phyloP scores from a whole-genome alignment of 768 basidiomycete species.

The Krasilnikovozyma curviuscula region DNA sequence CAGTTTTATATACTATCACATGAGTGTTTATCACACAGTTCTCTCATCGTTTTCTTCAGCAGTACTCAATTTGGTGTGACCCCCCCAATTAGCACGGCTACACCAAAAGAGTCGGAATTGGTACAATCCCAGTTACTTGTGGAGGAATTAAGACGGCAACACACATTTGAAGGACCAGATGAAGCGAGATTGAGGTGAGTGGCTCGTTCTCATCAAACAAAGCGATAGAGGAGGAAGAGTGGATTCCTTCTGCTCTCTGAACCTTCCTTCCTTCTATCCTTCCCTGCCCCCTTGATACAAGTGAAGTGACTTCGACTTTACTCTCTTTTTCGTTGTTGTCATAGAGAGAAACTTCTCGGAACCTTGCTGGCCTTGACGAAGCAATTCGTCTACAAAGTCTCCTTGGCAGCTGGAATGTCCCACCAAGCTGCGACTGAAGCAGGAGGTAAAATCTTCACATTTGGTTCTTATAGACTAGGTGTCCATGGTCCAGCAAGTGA shows the following conservation, averaged over 20 bases:
- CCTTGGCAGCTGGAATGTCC: slow-evolving; percentile 59
- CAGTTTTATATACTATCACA: too few relatives aligned
- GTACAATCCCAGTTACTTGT: too few relatives aligned
- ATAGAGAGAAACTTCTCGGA: slow-evolving; percentile 79
- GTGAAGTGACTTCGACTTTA: not conserved
- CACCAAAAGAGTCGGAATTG: too few relatives aligned
- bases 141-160: slow-evolving; percentile 70
- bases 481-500: slow-evolving; percentile 90
- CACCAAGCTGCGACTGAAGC: slow-evolving; percentile 72
- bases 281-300: not conserved
- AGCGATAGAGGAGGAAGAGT: not conserved
- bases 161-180: slow-evolving; percentile 73
- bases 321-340: not conserved
- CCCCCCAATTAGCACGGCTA: too few relatives aligned
- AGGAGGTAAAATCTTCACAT: slow-evolving; percentile 97
- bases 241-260: not conserved
- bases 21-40: too few relatives aligned
- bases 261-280: not conserved
- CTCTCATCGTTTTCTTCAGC: too few relatives aligned
- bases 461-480: slow-evolving; percentile 88
- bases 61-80: too few relatives aligned
- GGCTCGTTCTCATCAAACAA: not conserved
- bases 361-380: slow-evolving; percentile 75
- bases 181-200: slow-evolving; percentile 73
- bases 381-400: slow-evolving; percentile 72